Conservation (phyloP, 1,139 yeast species). For the Yamadazyma sp. region DNA sequence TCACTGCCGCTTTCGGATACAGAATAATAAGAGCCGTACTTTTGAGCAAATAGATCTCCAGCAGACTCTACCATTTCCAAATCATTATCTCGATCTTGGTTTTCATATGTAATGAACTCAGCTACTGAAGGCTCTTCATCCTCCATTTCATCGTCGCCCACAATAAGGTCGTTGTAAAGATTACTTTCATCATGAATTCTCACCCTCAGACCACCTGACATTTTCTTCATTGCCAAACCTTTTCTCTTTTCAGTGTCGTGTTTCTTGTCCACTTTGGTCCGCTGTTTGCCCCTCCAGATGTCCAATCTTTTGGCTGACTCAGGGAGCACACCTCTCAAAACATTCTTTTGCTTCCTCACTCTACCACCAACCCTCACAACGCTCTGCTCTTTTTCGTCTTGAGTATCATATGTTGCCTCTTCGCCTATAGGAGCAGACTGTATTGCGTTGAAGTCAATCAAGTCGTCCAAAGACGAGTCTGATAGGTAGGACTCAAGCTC, state of each 20-base stretch:
- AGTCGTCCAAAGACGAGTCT: conserved; percentile 5
- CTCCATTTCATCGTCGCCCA: conserved; percentile 5
- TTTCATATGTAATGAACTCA: background rate
- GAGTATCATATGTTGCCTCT: conserved; percentile 3
- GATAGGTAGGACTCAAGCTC: background rate
- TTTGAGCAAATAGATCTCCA: conserved; percentile 12
- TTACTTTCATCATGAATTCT: conserved; percentile 14
- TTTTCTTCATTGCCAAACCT: conserved; percentile 38
- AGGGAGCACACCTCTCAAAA: conserved; percentile 38
- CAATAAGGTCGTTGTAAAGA: conserved; percentile 13
- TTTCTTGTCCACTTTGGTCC: conserved; percentile 1
- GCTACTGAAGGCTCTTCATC: conserved; percentile 4
- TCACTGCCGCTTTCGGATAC: conserved; percentile 9
- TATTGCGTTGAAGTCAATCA: conserved; percentile 2
- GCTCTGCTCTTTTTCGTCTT: conserved; percentile 14
- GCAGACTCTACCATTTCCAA: conserved; percentile 7
- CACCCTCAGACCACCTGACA: background rate
- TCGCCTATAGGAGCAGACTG: background rate
- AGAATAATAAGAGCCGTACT: conserved; percentile 12
- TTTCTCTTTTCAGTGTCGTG: conserved; percentile 24
- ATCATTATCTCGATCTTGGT: background rate
- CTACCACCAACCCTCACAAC: conserved; percentile 35
- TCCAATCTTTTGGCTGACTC: conserved; percentile 38
- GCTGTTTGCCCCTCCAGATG: conserved; percentile 20
- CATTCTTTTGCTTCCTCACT: conserved; percentile 26